Evolutionary conservation across 305 asterid species (phyloP).

Genomic region (Fraxinus baroniana): DNA sequence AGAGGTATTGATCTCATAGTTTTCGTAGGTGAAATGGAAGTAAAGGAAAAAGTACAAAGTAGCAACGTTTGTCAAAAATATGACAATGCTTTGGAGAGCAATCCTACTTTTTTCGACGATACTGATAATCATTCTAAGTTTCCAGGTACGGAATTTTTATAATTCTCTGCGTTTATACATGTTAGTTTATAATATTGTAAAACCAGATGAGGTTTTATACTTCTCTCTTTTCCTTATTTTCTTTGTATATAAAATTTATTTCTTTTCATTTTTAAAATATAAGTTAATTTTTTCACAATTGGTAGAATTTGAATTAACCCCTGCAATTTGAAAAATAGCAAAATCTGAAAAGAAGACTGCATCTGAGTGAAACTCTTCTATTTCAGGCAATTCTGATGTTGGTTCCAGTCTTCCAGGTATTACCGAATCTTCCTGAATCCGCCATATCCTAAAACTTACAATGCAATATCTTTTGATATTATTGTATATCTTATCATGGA

Average conservation of each 20-base stretch:
- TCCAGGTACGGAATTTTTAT: constrained; percentile 23
- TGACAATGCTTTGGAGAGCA: constrained; percentile 25
- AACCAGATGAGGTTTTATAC: background rate
- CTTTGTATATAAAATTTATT: background rate
- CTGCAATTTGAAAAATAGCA: constrained; percentile 22
- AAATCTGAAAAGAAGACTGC: constrained; percentile 21
- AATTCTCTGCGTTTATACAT: background rate
- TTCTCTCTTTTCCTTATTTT: constrained; percentile 11
- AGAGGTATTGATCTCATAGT: background rate
- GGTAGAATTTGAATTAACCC: constrained; percentile 21
- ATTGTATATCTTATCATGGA: constrained; percentile 15
- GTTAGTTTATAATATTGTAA: background rate
- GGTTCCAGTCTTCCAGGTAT: constrained; percentile 25
- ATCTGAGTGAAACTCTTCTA: constrained; percentile 20
- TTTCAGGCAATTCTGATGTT: constrained; percentile 25
- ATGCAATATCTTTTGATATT: constrained; percentile 6
- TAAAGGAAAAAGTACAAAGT: constrained; percentile 16
- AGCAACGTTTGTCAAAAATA: constrained; percentile 32
- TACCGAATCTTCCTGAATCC: background rate
- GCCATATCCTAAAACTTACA: constrained; percentile 2
- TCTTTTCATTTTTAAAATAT: background rate
- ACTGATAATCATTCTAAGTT: constrained; percentile 16
- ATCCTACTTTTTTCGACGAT: constrained; percentile 25
- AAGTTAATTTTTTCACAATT: constrained; percentile 8
- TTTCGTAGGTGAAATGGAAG: constrained; percentile 25